These are phyloP conservation scores for Xylariaceae sp. DNA, from an alignment of 2,329 filamentous ascomycete species.

Conservation along the genomic window DNA sequence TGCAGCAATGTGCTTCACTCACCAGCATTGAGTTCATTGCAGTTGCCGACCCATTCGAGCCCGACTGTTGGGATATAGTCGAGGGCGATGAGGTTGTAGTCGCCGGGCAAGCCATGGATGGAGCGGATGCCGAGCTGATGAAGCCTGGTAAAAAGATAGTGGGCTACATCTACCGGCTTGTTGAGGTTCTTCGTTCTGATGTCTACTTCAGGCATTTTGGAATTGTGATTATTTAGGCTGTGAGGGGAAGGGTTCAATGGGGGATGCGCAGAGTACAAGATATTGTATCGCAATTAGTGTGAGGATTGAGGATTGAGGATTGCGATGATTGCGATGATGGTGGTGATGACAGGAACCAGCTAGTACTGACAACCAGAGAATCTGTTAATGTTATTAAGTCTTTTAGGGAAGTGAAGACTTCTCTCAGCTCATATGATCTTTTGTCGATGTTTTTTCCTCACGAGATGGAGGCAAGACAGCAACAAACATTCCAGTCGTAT, in stretches of 20 bases:
- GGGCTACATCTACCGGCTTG: constrained; percentile 58
- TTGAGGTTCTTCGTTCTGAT: constrained; percentile 43
- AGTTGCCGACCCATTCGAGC: constrained; percentile 65
- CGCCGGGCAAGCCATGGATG: constrained; percentile 67
- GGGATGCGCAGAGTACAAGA: too few relatives aligned
- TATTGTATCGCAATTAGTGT: too few relatives aligned
- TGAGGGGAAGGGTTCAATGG: not conserved
- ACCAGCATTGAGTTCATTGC: constrained; percentile 73
- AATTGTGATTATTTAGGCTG: not conserved
- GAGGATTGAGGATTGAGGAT: not conserved
- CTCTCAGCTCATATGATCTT: too few relatives aligned
- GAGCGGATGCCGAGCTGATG: constrained; percentile 63
- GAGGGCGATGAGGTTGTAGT: constrained; percentile 69
- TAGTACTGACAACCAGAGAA: too few relatives aligned
- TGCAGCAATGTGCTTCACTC: constrained; percentile 22
- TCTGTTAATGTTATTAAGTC: too few relatives aligned
- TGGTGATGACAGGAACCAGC: not conserved
- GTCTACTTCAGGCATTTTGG: constrained; percentile 32
- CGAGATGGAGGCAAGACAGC: too few relatives aligned
- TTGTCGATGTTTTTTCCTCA: too few relatives aligned
- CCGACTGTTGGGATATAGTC: constrained; percentile 61
- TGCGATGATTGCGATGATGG: not conserved
- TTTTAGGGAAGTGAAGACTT: too few relatives aligned
- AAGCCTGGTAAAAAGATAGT: constrained; percentile 66
- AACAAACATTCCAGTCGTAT: too few relatives aligned